Percentiles rank a stretch among this genome's conserved stretches.
phyloP scores from a whole-genome alignment of 2,329 filamentous ascomycete genomes.

The Cordyceps javanica region DNA sequence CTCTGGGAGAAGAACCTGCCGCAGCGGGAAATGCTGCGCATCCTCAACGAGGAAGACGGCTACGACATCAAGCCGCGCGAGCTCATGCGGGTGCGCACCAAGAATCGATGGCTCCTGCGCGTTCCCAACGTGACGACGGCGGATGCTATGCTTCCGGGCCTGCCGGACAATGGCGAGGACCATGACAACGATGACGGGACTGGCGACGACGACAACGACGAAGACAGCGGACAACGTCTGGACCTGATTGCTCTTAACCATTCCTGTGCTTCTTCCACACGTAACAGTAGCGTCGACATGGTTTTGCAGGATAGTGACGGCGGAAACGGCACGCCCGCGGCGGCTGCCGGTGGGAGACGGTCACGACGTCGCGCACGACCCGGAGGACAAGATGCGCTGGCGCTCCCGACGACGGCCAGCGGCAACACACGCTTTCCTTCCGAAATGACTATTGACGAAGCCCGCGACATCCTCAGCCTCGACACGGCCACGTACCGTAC shows the following conservation, averaged over 20 bases:
- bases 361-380: conserved; percentile 38
- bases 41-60: conserved; percentile 62
- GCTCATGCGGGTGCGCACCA: conserved; percentile 61
- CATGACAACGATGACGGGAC: conserved; percentile 13
- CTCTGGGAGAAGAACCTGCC: conserved; percentile 70
- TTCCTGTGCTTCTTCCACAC: background rate
- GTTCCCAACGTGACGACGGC: conserved; percentile 42
- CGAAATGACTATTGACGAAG: conserved; percentile 75
- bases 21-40: conserved; percentile 67
- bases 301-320: background rate
- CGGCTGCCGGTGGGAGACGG: conserved; percentile 9
- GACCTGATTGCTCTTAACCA: background rate
- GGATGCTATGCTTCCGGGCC: conserved; percentile 32
- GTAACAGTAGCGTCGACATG: background rate
- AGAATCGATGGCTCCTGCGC: conserved; percentile 62
- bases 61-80: conserved; percentile 67
- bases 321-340: background rate
- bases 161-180: conserved; percentile 25
- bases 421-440: conserved; percentile 72
- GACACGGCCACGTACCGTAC: conserved; percentile 57
- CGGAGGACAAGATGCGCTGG: conserved; percentile 61
- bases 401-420: conserved; percentile 58
- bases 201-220: background rate
- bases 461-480: conserved; percentile 62
- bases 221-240: background rate